Evolutionary conservation across 768 basidiomycete species (phyloP).

Genomic region (Mrakia frigida): DNA sequence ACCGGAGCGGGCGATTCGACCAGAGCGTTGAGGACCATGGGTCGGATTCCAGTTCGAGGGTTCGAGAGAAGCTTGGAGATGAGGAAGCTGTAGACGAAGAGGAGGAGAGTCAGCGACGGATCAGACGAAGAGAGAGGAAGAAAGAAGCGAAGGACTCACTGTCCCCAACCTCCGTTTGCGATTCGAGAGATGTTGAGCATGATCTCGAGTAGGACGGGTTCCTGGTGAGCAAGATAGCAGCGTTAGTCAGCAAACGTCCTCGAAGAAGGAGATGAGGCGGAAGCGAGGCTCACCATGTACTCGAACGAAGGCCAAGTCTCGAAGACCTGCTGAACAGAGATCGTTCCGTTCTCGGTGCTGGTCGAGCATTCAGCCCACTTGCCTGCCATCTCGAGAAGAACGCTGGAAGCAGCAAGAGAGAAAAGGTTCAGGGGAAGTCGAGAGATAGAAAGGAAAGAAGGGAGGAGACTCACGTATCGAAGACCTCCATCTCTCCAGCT

Average conservation of each 20-base stretch:
- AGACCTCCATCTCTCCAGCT: slow-evolving; percentile 35
- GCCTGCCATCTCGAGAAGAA: slow-evolving; percentile 39
- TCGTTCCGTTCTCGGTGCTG: slow-evolving; percentile 39
- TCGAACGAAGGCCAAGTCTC: slow-evolving; percentile 39
- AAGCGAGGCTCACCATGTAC: slow-evolving; percentile 35
- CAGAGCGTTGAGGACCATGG: slow-evolving; percentile 38
- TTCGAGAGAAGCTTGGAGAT: slow-evolving; percentile 41
- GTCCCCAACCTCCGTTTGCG: slow-evolving; percentile 42
- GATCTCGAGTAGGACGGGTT: slow-evolving; percentile 41
- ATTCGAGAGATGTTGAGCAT: slow-evolving; percentile 37
- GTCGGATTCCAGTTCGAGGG: slow-evolving; percentile 31
- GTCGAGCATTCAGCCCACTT: slow-evolving; percentile 41
- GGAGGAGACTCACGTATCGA: slow-evolving; percentile 34
- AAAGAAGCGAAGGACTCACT: slow-evolving; percentile 35
- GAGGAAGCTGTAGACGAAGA: slow-evolving; percentile 37
- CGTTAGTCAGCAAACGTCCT: not conserved
- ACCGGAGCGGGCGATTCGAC: slow-evolving; percentile 39
- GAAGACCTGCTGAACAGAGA: slow-evolving; percentile 43
- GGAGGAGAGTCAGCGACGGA: not conserved
- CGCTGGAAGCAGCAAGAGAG: slow-evolving; percentile 25
- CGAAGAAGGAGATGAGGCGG: not conserved
- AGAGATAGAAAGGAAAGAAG: not conserved
- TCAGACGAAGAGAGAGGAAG: no score
- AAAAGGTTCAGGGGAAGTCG: not conserved
- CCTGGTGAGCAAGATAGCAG: slow-evolving; percentile 23